Evolutionary conservation across 495 filamentous ascomycete genomes (phyloP), one percentile per base, ranked within the genome.

Genomic region (Aspergillus heteromorphus): DNA sequence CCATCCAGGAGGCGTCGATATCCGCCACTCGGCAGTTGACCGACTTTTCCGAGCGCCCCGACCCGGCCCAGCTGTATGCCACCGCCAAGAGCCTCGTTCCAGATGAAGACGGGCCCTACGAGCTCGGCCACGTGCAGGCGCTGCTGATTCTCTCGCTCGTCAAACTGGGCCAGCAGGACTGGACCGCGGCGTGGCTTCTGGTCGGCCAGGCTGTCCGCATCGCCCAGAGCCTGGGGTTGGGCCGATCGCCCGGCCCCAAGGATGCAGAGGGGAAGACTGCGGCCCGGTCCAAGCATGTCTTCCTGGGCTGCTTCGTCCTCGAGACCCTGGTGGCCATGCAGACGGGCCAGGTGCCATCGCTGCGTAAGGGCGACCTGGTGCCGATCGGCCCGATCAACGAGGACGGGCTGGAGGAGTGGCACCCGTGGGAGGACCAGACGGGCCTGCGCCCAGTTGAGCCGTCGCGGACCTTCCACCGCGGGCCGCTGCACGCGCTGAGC

Each of bases 361-460:
- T 89, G 5, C 69, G 68, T 25, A 65, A 68, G 14, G 68, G 72
- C 30, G 78, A 83, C 53, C 51, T 84, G 30, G 59, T 64, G 9
- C 61, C 62, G 19, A 59, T 81, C 27, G 71, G 74, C 0, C 61
- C 66, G 6, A 63, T 84, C 5, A 72, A 77, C 40, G 83, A 87
- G 66, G 81, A 85, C 65, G 85, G 82, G 1, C 64, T 83, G 21
- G 86, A 89, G 52, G 84, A 89, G 67, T 88, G 85, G 86, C 79
- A 86, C 61, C 81, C 80, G 13, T 89, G 84, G 86, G 73, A 73
- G 19, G 75, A 79, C 45, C 74, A 75, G 25, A 68, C 68, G 19
- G 63, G 57, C 23, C 59, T 64, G 27, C 61, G 66, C 13, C 62
- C 65, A 38, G 53, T 62, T 40, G 56, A 71, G 38, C 62, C 75